phyloP scores from a whole-genome alignment of 2,329 filamentous ascomycete genomes.

The Fusarium ramigenum region DNA sequence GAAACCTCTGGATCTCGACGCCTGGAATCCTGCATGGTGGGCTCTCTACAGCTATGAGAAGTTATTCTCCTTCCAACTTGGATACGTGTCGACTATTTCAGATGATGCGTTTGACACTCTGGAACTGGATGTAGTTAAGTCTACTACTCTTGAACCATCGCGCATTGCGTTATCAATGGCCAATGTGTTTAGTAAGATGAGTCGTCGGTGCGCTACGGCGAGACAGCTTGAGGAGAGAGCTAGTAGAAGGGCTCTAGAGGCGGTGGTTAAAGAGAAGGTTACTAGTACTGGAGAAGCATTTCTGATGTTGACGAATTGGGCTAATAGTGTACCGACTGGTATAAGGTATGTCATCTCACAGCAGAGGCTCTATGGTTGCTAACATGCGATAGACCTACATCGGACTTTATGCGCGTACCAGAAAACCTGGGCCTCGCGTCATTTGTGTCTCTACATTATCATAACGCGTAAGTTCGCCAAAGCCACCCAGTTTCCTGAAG shows the following conservation, averaged over 20 bases:
- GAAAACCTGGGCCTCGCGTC: neutral
- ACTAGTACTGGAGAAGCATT: neutral
- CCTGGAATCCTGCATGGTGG: conserved; percentile 4
- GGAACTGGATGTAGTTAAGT: fast-evolving
- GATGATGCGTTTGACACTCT: neutral
- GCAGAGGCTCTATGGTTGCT: fast-evolving
- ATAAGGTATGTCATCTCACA: fast-evolving
- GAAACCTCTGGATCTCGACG: fast-evolving
- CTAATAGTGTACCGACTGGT: neutral
- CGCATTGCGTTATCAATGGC: neutral
- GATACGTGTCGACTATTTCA: neutral
- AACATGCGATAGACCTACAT: neutral
- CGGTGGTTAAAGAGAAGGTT: neutral
- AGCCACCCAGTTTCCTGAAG: fast-evolving
- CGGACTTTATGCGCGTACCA: neutral
- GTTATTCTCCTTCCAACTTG: neutral
- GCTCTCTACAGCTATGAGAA: conserved; percentile 8
- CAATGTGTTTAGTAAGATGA: neutral
- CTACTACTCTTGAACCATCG: fast-evolving
- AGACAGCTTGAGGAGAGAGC: neutral
- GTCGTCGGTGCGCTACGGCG: neutral
- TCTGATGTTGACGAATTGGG: neutral
- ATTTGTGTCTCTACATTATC: neutral
- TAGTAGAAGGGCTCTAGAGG: neutral
- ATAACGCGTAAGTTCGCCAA: neutral